Evolutionary conservation across 176 grass and related monocot species (phyloP).

Genomic region (Cenchrus fungigraminus): DNA sequence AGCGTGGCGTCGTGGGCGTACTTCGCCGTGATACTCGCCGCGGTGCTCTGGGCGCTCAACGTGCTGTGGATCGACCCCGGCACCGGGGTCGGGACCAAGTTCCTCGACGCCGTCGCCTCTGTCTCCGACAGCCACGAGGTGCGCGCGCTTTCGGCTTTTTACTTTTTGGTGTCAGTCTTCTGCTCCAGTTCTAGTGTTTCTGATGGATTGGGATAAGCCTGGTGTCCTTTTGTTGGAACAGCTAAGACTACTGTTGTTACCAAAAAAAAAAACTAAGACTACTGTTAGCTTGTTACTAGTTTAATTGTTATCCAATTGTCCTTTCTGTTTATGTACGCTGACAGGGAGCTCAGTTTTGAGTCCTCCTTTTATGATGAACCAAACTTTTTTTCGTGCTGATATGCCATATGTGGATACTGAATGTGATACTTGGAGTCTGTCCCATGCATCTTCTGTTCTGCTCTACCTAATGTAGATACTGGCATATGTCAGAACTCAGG

Average conservation of each 20-base stretch:
- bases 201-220: not conserved
- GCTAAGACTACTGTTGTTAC: not conserved
- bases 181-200: not conserved
- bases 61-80: conserved; percentile 76
- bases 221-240: not conserved
- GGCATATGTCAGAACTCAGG: not conserved
- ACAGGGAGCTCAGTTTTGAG: not conserved
- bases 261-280: not conserved
- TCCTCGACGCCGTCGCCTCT: conserved; percentile 70
- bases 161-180: not conserved
- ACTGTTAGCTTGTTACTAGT: not conserved
- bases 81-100: conserved; percentile 70
- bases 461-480: not conserved
- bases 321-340: not conserved
- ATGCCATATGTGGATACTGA: not conserved
- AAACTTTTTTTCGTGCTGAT: not conserved
- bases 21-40: conserved; percentile 68
- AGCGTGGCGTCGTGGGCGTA: conserved; percentile 79
- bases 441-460: not conserved
- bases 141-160: conserved; percentile 6
- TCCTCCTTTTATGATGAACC: not conserved
- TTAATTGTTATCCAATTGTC: not conserved
- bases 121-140: conserved; percentile 87
- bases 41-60: conserved; percentile 70
- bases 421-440: not conserved